Base-by-base conservation (phyloP, 1,284 basidiomycete genomes). In the Apiotrichum gracile region DNA sequence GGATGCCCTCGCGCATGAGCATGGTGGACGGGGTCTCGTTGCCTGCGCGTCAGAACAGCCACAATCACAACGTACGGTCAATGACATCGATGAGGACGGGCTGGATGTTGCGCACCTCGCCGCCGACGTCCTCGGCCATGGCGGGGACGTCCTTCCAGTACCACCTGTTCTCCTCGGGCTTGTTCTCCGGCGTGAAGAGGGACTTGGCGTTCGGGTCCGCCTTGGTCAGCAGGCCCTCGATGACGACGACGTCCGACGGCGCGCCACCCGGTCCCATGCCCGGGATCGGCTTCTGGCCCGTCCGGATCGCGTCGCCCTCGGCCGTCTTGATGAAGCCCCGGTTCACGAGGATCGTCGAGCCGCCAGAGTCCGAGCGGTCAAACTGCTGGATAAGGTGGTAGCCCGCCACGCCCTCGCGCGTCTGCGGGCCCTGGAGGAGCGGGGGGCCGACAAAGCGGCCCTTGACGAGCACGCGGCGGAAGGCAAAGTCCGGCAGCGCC, bases 31-130 rank as follows among this genome's bases (percentile, higher is more conserved):
- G 83, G 80, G 66, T 88, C 82, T 52, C 91, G 31, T 61, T 89
- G 67, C 89, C 92, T 96, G 66, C 52, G 52, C 50, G 37, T 40
- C 24, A 37, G n/a, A 4, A 14, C 21, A 4, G 6, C 25, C 21
- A 25, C n/a, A 21, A 5, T 5, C 22, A n/a, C n/a, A 34, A 64
- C 65, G 63, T 44, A 69, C 63, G 46, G 47, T 68, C 65, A 51
- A 94, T 85, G 64, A 87, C 83, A 69, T 94, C 89, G 14, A 96
- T 75, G 59, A 89, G 82, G 0, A 96, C 89, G 29, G 89, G 86
- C 68, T 92, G 88, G 0, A 92, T 84, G 47, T 80, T 78, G 19
- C 80, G 80, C 13, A 75, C 68, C 57, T 83, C 81, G 2, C 88
- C 88, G 7, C 88, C 88, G n/a, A 68, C 84, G 66, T 82, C 83